A percentile compares a stretch with the other conserved stretches of the same genome.
phyloP scores from a whole-genome alignment of 2,329 filamentous ascomycete genomes.

The Arthrinium puccinioides region DNA sequence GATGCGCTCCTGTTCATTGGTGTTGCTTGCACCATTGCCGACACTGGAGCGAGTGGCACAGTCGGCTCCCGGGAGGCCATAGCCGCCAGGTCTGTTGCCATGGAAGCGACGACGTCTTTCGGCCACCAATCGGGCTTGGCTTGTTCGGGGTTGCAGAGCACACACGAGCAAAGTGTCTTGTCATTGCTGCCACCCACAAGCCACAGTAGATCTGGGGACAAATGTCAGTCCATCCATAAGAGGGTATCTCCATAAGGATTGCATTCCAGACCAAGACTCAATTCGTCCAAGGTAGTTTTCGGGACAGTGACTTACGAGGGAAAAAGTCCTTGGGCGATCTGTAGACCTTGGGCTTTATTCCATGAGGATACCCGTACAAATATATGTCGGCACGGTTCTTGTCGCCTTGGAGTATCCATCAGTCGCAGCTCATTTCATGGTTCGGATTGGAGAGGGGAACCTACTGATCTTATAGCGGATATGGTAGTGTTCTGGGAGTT shows the following conservation, averaged over 20 bases:
- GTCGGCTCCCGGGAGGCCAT: neutral
- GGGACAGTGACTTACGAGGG: conserved; percentile 3
- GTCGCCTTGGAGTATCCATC: too few relatives aligned
- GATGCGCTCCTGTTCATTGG: conserved; percentile 6
- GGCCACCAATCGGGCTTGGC: conserved; percentile 3
- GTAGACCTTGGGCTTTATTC: conserved; percentile 6
- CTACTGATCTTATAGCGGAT: conserved; percentile 6
- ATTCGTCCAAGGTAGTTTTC: too few relatives aligned
- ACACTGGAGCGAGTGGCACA: neutral
- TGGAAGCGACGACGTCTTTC: neutral
- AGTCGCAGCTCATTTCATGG: neutral
- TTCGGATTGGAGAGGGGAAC: neutral
- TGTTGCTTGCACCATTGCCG: neutral
- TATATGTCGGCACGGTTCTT: conserved; percentile 6
- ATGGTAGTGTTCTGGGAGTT: conserved; percentile 8
- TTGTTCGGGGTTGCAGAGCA: conserved; percentile 7
- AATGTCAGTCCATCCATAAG: too few relatives aligned
- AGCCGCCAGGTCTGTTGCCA: neutral
- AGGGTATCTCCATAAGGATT: neutral
- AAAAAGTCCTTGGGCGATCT: conserved; percentile 9
- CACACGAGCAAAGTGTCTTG: conserved; percentile 5
- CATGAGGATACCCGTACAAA: conserved; percentile 10
- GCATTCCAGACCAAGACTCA: too few relatives aligned
- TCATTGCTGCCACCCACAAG: conserved; percentile 6
- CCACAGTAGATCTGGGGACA: conserved; percentile 7